Evolutionary conservation across 2,329 filamentous ascomycete species (phyloP).

Genomic region (Diplocarpon rosae): DNA sequence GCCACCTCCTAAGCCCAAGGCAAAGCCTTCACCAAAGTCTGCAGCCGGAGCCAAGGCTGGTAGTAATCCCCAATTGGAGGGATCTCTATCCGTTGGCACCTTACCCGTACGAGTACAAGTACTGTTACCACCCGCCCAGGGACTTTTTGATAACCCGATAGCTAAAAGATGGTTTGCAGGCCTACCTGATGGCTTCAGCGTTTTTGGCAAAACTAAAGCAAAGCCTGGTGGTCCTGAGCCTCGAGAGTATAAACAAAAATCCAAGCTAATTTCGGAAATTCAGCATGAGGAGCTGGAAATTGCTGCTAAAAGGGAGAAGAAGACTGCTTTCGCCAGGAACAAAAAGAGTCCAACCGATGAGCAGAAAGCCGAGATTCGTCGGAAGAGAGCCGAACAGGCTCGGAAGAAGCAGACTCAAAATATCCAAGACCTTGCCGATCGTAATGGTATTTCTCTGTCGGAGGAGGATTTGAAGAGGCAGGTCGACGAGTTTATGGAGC

Average conservation of each 20-base stretch:
- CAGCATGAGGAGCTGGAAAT: neutral
- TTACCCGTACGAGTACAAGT: neutral
- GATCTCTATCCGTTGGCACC: neutral
- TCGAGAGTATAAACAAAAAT: conserved; percentile 1
- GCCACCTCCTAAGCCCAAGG: neutral
- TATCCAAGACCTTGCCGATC: no score
- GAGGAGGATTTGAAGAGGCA: no score
- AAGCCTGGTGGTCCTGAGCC: neutral
- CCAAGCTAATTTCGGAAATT: conserved; percentile 2
- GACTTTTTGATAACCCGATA: neutral
- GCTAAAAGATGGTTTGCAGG: neutral
- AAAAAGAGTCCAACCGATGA: neutral
- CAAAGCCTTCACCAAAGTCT: neutral
- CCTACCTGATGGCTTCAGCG: neutral
- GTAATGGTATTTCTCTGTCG: no score
- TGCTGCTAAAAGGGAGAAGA: neutral
- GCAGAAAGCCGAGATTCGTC: conserved; percentile 3
- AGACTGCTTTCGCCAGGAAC: neutral
- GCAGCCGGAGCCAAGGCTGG: neutral
- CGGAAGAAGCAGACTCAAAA: neutral
- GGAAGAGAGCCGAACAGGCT: conserved; percentile 7
- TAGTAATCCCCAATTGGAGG: neutral
- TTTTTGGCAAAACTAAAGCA: neutral
- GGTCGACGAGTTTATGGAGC: no score
- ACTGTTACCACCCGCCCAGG: no score